Base-by-base conservation (phyloP, 148 eudicot species). In the Arctostaphylos glauca region DNA sequence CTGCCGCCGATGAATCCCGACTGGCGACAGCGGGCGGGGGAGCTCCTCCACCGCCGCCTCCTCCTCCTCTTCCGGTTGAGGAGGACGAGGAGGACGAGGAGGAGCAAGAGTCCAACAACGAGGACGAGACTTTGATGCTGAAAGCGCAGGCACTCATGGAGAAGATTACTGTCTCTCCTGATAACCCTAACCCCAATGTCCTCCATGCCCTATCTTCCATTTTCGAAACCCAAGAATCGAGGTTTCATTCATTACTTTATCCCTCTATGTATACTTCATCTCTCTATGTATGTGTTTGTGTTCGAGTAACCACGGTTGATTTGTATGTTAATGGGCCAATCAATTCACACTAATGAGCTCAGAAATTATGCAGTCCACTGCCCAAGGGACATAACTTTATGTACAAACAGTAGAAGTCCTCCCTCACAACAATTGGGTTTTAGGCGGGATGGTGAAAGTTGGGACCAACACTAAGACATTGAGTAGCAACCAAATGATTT, bases 181-280 rank as follows among this genome's bases (percentile, higher is more conserved):
- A 92, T 83, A 96, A 96, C 92, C 97, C 97, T 92, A 96, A 86
- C 78, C 90, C 95, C 64, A 83, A 79, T 59, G 87, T 81, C 53
- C 90, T 96, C 68, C 99, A 96, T 79, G 97, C 98, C 75, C 91
- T 94, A 68, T 91, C 98, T 46, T 89, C 94, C 21, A 88, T 96
- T 77, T 91, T 96, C 56, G 98, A 96, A 87, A 88, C 93, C 19
- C 90, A 94, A 56, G 99, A 96, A 86, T 81, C 90, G 46, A 96
- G 97, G 99, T 96, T 44, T 19, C 7, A 2, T 76, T 79, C 62
- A 81, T 43, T 56, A 21, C 38, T 31, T 19, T 16, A 12, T 54
- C 14, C 56, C 56, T 53, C 14, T 53, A 14, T 53, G 15, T 53
- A 14, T 53, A 31, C 38, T 31, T 19, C 56, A 12, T 54, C 14